These are phyloP conservation scores for Botrytis pseudocinerea DNA, from an alignment of 2,329 filamentous ascomycete species.

Conservation along the genomic window DNA sequence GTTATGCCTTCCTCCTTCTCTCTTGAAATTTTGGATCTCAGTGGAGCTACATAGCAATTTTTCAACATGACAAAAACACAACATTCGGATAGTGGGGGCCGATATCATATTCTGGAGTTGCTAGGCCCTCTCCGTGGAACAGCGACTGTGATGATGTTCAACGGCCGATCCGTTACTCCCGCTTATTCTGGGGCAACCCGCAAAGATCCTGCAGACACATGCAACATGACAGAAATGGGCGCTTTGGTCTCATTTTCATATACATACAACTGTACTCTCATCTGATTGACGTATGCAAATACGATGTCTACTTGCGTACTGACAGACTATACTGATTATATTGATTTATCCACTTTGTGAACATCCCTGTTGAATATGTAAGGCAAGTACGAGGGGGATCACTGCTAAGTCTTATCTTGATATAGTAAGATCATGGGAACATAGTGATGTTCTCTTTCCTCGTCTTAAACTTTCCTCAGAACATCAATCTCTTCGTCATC, in stretches of 20 bases:
- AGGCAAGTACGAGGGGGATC: conserved; percentile 10
- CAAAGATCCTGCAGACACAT: conserved; percentile 17
- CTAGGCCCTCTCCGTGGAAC: conserved; percentile 14
- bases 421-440: conserved; percentile 22
- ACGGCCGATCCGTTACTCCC: conserved; percentile 22
- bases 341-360: neutral
- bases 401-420: conserved; percentile 6
- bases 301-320: conserved; percentile 7
- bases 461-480: conserved; percentile 17
- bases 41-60: neutral
- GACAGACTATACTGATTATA: no score
- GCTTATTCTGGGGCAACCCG: conserved; percentile 17
- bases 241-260: conserved; percentile 12
- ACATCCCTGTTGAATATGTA: conserved; percentile 6
- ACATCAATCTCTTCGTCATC: conserved; percentile 8
- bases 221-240: conserved; percentile 16
- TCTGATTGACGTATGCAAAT: conserved; percentile 15
- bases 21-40: neutral
- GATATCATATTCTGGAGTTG: conserved; percentile 17
- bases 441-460: conserved; percentile 13
- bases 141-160: conserved; percentile 13
- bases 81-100: conserved; percentile 15
- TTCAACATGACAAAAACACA: conserved; percentile 5
- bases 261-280: conserved; percentile 1
- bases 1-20: neutral